phyloP scores from a whole-genome alignment of 2,329 filamentous ascomycete species.

The Leptographium galeiforme region DNA sequence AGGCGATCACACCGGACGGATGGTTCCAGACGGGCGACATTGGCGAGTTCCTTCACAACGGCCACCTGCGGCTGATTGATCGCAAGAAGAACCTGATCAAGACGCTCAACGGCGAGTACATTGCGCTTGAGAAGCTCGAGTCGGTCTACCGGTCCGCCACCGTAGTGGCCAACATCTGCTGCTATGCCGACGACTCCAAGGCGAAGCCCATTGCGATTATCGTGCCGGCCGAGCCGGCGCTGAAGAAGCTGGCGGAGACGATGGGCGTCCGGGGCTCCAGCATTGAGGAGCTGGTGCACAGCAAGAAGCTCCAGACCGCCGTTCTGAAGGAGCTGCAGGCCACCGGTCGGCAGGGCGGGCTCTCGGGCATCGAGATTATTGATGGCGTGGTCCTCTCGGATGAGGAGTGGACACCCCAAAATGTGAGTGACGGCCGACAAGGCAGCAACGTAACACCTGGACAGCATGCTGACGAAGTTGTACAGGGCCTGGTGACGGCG shows the following conservation, averaged over 20 bases:
- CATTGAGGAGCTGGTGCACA: constrained; percentile 53
- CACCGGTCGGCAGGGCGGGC: constrained; percentile 45
- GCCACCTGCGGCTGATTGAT: constrained; percentile 64
- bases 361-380: constrained; percentile 56
- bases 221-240: constrained; percentile 39
- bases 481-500: constrained; percentile 49
- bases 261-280: constrained; percentile 34
- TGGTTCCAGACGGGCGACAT: constrained; percentile 88
- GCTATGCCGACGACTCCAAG: constrained; percentile 37
- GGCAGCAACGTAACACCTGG: background rate
- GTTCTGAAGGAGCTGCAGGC: constrained; percentile 54
- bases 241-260: constrained; percentile 36
- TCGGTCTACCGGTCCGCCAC: constrained; percentile 36
- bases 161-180: constrained; percentile 42
- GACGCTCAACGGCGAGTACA: constrained; percentile 71
- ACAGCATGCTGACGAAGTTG: background rate
- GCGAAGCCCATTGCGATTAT: constrained; percentile 43
- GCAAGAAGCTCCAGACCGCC: constrained; percentile 48
- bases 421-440: constrained; percentile 35
- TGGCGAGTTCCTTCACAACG: constrained; percentile 60
- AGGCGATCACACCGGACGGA: constrained; percentile 55
- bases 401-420: constrained; percentile 65
- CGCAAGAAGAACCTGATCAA: constrained; percentile 85
- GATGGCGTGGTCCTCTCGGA: constrained; percentile 58
- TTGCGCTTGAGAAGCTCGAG: constrained; percentile 61